Percentiles rank a stretch among this genome's conserved stretches.
phyloP scores from a whole-genome alignment of 192 early-diverging fungal species.

The Backusella liffmaniae region DNA sequence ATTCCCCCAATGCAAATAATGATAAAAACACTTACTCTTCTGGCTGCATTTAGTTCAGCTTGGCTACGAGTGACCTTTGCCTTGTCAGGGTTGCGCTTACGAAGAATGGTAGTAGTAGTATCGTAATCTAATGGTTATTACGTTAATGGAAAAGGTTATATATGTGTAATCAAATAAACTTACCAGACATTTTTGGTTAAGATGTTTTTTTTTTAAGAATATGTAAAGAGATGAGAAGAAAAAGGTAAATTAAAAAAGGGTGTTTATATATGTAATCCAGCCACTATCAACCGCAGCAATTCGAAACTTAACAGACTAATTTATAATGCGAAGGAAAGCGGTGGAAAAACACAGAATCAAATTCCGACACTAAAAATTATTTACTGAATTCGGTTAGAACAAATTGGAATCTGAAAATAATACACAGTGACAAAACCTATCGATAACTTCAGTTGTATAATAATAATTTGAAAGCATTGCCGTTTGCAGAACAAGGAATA shows the following conservation, averaged over 20 bases:
- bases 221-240: neutral
- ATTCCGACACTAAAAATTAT: too few species aligned
- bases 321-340: neutral
- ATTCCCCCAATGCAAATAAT: neutral
- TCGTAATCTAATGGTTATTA: constrained; percentile 59
- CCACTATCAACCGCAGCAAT: neutral
- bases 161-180: neutral
- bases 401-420: too few species aligned
- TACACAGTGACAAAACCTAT: too few species aligned
- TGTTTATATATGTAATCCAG: neutral
- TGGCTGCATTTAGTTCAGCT: constrained; percentile 72
- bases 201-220: too few species aligned
- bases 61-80: constrained; percentile 60
- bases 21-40: constrained; percentile 45
- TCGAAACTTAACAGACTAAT: neutral
- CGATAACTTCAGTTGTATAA: too few species aligned
- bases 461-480: too few species aligned
- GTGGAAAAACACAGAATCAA: neutral
- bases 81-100: constrained; percentile 64
- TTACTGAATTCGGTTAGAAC: too few species aligned
- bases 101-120: constrained; percentile 65
- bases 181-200: neutral
- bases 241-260: neutral
- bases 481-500: too few species aligned
- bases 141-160: neutral